Percentiles rank a stretch among this genome's conserved stretches.
Evolutionary conservation across 2,329 filamentous ascomycete species (phyloP).

Genomic region (Monosporascus sp.): DNA sequence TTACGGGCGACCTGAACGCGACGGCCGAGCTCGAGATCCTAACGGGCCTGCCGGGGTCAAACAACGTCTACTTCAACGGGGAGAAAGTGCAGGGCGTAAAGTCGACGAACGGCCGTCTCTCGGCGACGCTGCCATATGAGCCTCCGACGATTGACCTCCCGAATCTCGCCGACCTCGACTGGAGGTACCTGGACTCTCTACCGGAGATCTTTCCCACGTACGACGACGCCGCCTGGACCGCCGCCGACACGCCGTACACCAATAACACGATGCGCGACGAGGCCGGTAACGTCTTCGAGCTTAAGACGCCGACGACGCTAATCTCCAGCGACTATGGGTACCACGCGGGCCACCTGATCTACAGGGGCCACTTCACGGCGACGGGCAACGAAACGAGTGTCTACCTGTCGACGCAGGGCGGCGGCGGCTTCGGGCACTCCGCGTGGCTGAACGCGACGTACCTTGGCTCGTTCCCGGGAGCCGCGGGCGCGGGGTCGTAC

Average conservation of each 20-base stretch:
- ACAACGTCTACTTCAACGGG: constrained; percentile 57
- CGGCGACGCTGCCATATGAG: no score
- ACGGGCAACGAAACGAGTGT: constrained; percentile 55
- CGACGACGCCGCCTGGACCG: constrained; percentile 63
- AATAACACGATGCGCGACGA: constrained; percentile 45
- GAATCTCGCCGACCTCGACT: constrained; percentile 51
- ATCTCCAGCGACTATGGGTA: constrained; percentile 71
- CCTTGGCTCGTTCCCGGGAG: constrained; percentile 39
- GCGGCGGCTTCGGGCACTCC: constrained; percentile 59
- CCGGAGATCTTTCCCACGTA: constrained; percentile 62
- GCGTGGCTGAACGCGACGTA: constrained; percentile 65
- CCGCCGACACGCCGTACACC: constrained; percentile 49
- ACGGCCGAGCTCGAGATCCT: constrained; percentile 65
- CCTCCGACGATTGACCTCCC: constrained; percentile 36
- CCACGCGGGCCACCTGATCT: constrained; percentile 63
- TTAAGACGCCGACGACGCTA: constrained; percentile 58
- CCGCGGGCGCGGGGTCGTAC: constrained; percentile 10
- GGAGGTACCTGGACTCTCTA: constrained; percentile 66
- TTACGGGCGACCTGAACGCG: constrained; percentile 67
- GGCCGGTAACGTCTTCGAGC: no score
- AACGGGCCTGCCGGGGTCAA: constrained; percentile 46
- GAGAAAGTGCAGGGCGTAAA: constrained; percentile 35
- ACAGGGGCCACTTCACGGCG: constrained; percentile 64
- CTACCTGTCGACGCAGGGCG: constrained; percentile 58
- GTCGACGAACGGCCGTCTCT: neutral